These are phyloP conservation scores for Thermochaetoides thermophila DNA, from an alignment of 495 filamentous ascomycete species.

Conservation along the genomic window DNA sequence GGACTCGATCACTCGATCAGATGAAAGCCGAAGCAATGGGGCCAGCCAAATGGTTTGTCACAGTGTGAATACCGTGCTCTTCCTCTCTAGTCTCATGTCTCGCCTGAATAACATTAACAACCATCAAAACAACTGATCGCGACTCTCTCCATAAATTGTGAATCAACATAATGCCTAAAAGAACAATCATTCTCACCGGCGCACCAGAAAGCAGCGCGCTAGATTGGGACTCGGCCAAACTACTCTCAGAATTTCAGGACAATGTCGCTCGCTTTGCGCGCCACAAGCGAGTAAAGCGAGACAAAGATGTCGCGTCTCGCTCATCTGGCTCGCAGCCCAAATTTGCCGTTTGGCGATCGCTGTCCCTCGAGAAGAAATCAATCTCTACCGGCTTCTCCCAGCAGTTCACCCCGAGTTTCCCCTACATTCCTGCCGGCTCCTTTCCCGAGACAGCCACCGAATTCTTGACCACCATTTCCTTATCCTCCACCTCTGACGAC, in stretches of 20 bases:
- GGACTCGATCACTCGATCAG: too few species aligned
- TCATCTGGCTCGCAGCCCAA: conserved; percentile 14
- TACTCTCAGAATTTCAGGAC: conserved; percentile 32
- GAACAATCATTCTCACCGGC: conserved; percentile 45
- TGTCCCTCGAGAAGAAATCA: conserved; percentile 23
- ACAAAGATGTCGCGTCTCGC: too few species aligned
- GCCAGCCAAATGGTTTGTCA: too few species aligned
- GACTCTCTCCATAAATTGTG: neutral
- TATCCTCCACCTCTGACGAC: conserved; percentile 19
- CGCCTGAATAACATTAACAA: too few species aligned
- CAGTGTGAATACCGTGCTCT: too few species aligned
- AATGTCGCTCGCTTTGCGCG: conserved; percentile 35
- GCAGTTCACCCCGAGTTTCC: conserved; percentile 24
- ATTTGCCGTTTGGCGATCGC: conserved; percentile 31
- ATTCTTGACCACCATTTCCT: conserved; percentile 36
- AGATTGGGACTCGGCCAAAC: conserved; percentile 37
- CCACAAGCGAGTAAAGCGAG: too few species aligned
- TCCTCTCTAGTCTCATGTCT: too few species aligned
- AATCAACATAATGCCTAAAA: conserved; percentile 26
- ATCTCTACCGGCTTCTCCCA: conserved; percentile 32
- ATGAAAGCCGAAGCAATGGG: too few species aligned
- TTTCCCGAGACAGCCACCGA: conserved; percentile 15
- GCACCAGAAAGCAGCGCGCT: conserved; percentile 41
- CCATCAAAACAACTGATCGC: too few species aligned
- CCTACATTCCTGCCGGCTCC: conserved; percentile 6